phyloP scores from a whole-genome alignment of 768 basidiomycete species.

The Tricholoma matsutake region DNA sequence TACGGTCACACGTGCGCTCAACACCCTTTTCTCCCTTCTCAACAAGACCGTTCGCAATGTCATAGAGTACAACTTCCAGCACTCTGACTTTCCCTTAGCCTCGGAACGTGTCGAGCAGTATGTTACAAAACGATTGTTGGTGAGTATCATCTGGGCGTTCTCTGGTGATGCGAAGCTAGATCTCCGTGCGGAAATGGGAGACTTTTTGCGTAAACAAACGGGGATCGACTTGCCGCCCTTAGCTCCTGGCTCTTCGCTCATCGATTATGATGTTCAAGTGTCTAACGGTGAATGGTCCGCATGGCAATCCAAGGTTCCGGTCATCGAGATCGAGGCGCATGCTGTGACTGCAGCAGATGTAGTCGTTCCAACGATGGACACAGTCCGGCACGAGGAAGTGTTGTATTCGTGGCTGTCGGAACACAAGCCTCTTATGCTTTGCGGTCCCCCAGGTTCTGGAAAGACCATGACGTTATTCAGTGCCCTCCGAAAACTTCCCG shows the following conservation, averaged over 20 bases:
- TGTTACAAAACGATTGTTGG: slow-evolving; percentile 82
- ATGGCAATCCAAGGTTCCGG: slow-evolving; percentile 91
- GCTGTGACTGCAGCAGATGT: slow-evolving; percentile 94
- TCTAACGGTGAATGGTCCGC: slow-evolving; percentile 81
- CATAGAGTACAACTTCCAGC: slow-evolving; percentile 92
- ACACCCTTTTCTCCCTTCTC: slow-evolving; percentile 93
- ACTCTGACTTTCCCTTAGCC: slow-evolving; percentile 89
- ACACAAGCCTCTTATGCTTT: slow-evolving; percentile 97
- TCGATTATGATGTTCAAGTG: slow-evolving; percentile 94
- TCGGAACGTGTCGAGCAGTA: slow-evolving; percentile 87
- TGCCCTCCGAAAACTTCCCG: slow-evolving; percentile 93
- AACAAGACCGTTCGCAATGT: slow-evolving; percentile 95
- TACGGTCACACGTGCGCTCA: slow-evolving; percentile 85
- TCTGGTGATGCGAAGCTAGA: slow-evolving; percentile 95
- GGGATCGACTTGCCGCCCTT: slow-evolving; percentile 87
- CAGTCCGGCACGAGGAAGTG: slow-evolving; percentile 97
- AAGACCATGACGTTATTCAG: slow-evolving; percentile 99
- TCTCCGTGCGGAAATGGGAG: slow-evolving; percentile 83
- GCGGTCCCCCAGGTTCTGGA: slow-evolving; percentile 98
- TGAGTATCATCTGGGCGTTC: slow-evolving; percentile 97
- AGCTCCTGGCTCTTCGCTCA: slow-evolving; percentile 72
- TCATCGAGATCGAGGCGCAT: slow-evolving; percentile 96
- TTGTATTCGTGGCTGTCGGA: slow-evolving; percentile 98
- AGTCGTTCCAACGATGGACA: slow-evolving; percentile 98
- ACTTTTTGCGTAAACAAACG: slow-evolving; percentile 79